A percentile compares a stretch with the other conserved stretches of the same genome.
Conservation (phyloP, 441 rosid species). For the Arabidopsis hybrid region DNA sequence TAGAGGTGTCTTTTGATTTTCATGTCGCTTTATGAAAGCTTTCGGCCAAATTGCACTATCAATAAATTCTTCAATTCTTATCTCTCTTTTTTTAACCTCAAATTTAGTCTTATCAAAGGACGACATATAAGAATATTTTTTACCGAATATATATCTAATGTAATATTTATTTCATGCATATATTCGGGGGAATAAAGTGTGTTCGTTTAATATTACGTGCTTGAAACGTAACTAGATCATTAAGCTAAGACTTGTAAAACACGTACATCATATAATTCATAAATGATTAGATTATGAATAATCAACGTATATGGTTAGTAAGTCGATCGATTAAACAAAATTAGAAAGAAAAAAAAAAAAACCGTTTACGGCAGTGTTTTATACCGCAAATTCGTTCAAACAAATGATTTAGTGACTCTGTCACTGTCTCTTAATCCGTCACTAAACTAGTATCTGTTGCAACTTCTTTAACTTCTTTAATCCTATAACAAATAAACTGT, state of each 20-base stretch:
- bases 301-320: neutral
- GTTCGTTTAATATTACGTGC: slow-evolving; percentile 15
- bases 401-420: neutral
- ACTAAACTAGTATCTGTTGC: neutral
- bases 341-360: neutral
- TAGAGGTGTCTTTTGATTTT: slow-evolving; percentile 36
- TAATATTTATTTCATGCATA: neutral
- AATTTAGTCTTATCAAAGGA: neutral
- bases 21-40: slow-evolving; percentile 35
- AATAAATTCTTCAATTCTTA: slow-evolving; percentile 3
- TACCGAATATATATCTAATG: neutral
- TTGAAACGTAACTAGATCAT: slow-evolving; percentile 12
- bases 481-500: neutral
- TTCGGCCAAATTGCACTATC: slow-evolving; percentile 36
- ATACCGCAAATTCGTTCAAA: too few species aligned
- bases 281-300: slow-evolving; percentile 9
- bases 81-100: neutral
- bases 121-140: too few species aligned
- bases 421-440: slow-evolving; percentile 14
- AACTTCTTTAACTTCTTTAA: neutral
- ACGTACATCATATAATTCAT: slow-evolving; percentile 29
- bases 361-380: neutral
- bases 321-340: neutral
- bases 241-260: slow-evolving; percentile 32
- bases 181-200: slow-evolving; percentile 7